Evolutionary conservation across 352 stramenopile species (phyloP).

Genomic region (Pythium apleroticum): DNA sequence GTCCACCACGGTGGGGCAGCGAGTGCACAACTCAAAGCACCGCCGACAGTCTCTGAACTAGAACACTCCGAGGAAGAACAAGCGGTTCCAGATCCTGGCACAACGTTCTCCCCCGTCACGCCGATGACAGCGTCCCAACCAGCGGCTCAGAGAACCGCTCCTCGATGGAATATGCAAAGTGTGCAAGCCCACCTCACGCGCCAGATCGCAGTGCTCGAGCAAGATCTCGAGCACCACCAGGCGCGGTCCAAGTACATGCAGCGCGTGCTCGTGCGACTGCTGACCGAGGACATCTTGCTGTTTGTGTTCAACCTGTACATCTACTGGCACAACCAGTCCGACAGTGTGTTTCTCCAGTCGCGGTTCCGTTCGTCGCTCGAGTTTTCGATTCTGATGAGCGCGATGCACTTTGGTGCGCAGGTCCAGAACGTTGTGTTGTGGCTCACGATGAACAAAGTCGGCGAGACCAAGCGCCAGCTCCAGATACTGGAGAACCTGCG

Average conservation of each 20-base stretch:
- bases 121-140: neutral
- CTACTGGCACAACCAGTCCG: conserved; percentile 21
- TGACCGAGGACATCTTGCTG: conserved; percentile 27
- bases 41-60: neutral
- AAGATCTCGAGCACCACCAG: conserved; percentile 24
- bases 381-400: conserved; percentile 29
- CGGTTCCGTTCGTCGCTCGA: conserved; percentile 27
- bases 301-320: conserved; percentile 29
- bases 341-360: conserved; percentile 18
- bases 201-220: conserved; percentile 13
- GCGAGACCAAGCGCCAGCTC: conserved; percentile 15
- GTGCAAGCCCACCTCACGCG: conserved; percentile 10
- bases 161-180: conserved; percentile 1
- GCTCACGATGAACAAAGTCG: conserved; percentile 23
- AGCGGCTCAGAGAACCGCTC: neutral
- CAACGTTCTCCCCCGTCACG: neutral
- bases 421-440: conserved; percentile 23
- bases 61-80: neutral
- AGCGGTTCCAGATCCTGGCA: too few relatives aligned
- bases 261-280: conserved; percentile 21
- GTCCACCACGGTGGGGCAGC: neutral
- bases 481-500: neutral
- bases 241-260: conserved; percentile 26
- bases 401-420: conserved; percentile 25
- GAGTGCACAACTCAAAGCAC: neutral